Evolutionary conservation across 2,329 filamentous ascomycete genomes (phyloP).

Genomic region (Aspergillus sp.): DNA sequence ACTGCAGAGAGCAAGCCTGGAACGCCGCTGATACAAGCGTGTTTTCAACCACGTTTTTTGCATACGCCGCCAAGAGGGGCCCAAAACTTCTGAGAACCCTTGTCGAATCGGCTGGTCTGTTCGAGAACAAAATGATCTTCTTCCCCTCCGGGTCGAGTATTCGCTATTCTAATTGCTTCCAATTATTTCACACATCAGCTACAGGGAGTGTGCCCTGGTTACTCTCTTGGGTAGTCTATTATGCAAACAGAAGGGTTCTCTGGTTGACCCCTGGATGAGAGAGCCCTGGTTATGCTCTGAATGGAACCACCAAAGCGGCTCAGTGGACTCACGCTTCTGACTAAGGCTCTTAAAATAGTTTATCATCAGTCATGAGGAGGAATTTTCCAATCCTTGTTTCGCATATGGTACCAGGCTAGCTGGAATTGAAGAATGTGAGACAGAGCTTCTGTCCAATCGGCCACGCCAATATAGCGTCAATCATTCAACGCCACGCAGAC

Average conservation of each 20-base stretch:
- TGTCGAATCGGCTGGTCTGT: background rate
- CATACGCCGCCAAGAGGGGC: background rate
- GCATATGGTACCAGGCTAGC: conserved; percentile 9
- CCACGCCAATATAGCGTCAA: conserved; percentile 21
- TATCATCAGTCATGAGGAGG: background rate
- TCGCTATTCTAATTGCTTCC: background rate
- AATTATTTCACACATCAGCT: background rate
- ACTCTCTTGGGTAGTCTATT: background rate
- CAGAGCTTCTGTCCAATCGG: conserved; percentile 13
- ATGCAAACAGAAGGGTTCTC: background rate
- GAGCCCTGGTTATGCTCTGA: background rate
- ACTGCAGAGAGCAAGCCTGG: conserved; percentile 5
- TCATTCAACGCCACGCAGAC: conserved; percentile 22
- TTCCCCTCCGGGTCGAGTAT: background rate
- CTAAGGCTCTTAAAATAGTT: conserved; percentile 13
- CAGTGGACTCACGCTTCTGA: background rate
- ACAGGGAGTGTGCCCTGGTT: background rate
- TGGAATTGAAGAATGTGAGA: conserved; percentile 20
- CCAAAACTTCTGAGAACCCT: background rate
- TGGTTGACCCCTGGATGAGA: background rate
- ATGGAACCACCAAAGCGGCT: background rate
- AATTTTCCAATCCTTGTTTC: conserved; percentile 10
- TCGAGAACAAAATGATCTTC: conserved; percentile 6
- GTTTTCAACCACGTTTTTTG: background rate
- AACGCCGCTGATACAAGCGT: background rate